Evolutionary conservation across 306 rosid species (phyloP).

Genomic region (Clitoria ternatea): DNA sequence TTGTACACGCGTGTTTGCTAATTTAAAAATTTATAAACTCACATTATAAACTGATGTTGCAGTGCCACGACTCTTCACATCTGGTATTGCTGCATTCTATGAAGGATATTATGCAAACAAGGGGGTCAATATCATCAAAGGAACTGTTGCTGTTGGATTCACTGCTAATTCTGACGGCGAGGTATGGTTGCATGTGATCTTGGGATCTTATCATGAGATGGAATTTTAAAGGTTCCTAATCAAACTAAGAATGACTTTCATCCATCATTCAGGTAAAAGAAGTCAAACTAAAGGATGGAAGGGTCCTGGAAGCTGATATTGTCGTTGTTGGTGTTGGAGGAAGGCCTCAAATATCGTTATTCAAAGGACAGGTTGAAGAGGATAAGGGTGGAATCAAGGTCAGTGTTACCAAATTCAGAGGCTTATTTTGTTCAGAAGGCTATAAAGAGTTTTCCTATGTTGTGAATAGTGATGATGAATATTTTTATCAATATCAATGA

Average conservation of each 20-base stretch:
- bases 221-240: conserved; percentile 4
- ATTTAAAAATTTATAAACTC: neutral
- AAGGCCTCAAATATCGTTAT: conserved; percentile 66
- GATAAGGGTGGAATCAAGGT: conserved; percentile 97
- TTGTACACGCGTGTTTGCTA: neutral
- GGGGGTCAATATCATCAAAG: conserved; percentile 81
- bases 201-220: conserved; percentile 5
- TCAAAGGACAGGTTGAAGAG: conserved; percentile 97
- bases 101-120: conserved; percentile 79
- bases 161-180: conserved; percentile 69
- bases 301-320: conserved; percentile 84
- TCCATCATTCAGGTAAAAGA: conserved; percentile 66
- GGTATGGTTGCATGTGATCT: conserved; percentile 42
- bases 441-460: neutral
- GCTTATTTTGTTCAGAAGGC: neutral
- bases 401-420: conserved; percentile 18
- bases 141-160: conserved; percentile 90
- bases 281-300: conserved; percentile 91
- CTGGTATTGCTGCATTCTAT: conserved; percentile 82
- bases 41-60: conserved; percentile 31
- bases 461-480: neutral
- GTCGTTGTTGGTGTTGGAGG: conserved; percentile 97
- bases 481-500: conserved; percentile 8
- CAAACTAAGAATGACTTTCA: neutral
- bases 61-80: conserved; percentile 98